These are phyloP conservation scores for Chaetomium olivaceum DNA, from an alignment of 2,329 filamentous ascomycete species.

Conservation along the genomic window DNA sequence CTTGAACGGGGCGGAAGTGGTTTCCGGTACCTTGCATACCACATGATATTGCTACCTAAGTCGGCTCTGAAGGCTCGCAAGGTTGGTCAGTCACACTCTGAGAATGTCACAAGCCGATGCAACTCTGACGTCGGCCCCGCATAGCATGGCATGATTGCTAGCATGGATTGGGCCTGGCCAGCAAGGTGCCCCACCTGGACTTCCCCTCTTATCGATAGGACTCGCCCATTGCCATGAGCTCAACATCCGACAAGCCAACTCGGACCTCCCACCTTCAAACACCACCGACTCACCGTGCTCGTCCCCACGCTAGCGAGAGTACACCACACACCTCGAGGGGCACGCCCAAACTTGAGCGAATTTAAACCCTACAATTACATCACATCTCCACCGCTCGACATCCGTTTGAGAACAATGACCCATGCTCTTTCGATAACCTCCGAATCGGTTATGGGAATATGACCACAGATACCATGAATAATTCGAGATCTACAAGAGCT, in stretches of 20 bases:
- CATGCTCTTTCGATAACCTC: not conserved
- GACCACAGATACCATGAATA: conserved; percentile 10
- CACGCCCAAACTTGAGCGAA: not conserved
- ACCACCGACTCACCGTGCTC: not conserved
- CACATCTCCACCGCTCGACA: not conserved
- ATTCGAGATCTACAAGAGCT: not conserved
- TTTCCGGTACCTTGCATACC: too few species aligned
- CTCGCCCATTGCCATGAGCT: not conserved
- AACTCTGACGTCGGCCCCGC: conserved; percentile 3
- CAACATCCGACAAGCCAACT: not conserved
- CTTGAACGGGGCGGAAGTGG: too few species aligned
- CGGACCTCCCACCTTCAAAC: not conserved
- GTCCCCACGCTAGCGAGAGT: not conserved
- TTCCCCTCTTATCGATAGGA: conserved; percentile 18
- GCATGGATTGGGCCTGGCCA: not conserved
- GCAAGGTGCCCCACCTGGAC: not conserved
- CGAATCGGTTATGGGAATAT: conserved; percentile 15
- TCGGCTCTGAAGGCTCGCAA: too few species aligned
- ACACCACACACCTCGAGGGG: not conserved
- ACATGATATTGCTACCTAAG: too few species aligned
- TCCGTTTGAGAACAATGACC: conserved; percentile 16
- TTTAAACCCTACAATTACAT: too few species aligned
- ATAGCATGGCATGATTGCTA: too few species aligned
- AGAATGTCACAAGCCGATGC: not conserved
- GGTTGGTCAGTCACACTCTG: too few species aligned